These are phyloP conservation scores for Sicyos edulis DNA, from an alignment of 306 rosid genomes.

Conservation along the genomic window DNA sequence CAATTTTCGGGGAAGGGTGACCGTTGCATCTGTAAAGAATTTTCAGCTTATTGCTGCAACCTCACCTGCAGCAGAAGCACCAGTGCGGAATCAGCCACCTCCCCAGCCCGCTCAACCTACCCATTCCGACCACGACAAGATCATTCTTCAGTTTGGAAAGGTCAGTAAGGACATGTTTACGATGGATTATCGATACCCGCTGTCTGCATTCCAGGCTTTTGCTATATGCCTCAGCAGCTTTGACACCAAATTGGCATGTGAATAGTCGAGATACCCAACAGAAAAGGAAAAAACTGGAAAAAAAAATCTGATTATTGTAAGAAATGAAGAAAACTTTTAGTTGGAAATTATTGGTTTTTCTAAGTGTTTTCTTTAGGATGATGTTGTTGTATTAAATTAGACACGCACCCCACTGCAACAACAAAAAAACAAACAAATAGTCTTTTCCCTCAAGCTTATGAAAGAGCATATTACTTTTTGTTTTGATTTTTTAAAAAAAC, in stretches of 20 bases:
- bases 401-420: neutral
- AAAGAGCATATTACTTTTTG: too few species aligned
- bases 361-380: constrained; percentile 33
- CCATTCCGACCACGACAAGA: constrained; percentile 71
- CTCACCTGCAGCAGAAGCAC: constrained; percentile 42
- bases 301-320: too few species aligned
- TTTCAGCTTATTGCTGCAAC: constrained; percentile 72
- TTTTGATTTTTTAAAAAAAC: neutral
- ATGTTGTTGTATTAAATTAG: constrained; percentile 27
- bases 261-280: constrained; percentile 38
- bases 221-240: constrained; percentile 97
- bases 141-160: constrained; percentile 87
- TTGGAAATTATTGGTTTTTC: constrained; percentile 16
- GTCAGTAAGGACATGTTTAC: constrained; percentile 88
- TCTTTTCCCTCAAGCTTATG: too few species aligned
- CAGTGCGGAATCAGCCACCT: constrained; percentile 45
- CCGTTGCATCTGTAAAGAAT: constrained; percentile 85
- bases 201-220: constrained; percentile 97
- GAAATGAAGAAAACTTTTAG: neutral
- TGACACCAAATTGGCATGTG: constrained; percentile 97
- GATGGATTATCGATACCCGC: constrained; percentile 82
- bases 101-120: constrained; percentile 32
- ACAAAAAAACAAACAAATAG: neutral
- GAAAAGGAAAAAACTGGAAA: too few species aligned
- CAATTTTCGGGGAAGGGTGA: constrained; percentile 80